Evolutionary conservation across 768 basidiomycete species (phyloP).

Genomic region (Leucocoprinus leucothites): DNA sequence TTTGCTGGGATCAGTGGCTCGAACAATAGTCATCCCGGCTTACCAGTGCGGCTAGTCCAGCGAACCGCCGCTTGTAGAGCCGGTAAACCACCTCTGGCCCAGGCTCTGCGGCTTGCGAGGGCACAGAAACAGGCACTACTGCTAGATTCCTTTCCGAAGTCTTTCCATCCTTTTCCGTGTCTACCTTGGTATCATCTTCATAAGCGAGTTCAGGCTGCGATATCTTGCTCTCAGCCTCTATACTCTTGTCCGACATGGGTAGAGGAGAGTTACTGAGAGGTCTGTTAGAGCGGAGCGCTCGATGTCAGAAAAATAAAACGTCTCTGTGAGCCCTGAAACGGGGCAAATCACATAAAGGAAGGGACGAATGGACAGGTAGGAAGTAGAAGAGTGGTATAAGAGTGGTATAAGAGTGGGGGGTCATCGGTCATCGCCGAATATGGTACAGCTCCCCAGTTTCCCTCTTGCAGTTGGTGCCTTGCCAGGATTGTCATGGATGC

Average conservation of each 20-base stretch:
- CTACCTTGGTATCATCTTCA: background rate
- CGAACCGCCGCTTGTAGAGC: conserved; percentile 68
- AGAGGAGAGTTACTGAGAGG: background rate
- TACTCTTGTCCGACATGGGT: background rate
- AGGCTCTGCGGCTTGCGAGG: background rate
- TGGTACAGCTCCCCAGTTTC: too few relatives aligned
- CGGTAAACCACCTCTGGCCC: conserved; percentile 36
- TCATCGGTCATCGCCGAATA: too few relatives aligned
- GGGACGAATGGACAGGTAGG: too few relatives aligned
- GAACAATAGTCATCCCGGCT: conserved; percentile 15
- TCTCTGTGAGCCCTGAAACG: background rate
- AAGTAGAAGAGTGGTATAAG: too few relatives aligned
- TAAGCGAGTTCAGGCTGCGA: conserved; percentile 1
- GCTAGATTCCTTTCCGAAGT: background rate
- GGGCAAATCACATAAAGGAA: background rate
- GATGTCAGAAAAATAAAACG: too few relatives aligned
- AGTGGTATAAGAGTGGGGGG: too few relatives aligned
- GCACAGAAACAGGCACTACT: background rate
- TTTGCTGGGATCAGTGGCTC: too few relatives aligned
- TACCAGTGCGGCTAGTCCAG: conserved; percentile 62
- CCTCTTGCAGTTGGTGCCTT: too few relatives aligned
- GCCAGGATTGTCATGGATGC: too few relatives aligned
- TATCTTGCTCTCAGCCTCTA: background rate
- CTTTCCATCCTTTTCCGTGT: background rate
- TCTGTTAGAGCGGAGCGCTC: too few relatives aligned